Base-by-base conservation (phyloP, 257 asterid genomes). In the Prunella vulgaris region DNA sequence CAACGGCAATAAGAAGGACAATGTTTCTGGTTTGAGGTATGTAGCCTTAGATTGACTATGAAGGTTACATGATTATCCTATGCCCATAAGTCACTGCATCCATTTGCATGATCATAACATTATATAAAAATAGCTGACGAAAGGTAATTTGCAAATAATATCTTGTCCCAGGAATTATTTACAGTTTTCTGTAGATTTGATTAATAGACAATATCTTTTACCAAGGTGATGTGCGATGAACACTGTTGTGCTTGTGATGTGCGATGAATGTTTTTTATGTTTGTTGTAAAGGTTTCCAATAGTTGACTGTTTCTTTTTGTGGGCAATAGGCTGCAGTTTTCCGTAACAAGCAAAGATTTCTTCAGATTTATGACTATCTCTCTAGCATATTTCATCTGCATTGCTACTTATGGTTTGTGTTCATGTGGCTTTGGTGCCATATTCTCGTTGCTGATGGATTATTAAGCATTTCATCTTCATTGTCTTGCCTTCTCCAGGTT, bases 1-100 rank as follows among this genome's bases (percentile, higher is more conserved):
- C 42, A 59, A 27, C 61, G 79, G 40, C 53, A 80, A 44, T 68
- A 79, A 75, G 49, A 79, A 75, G 68, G 78, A 78, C 56, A 78
- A 71, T 12, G 42, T 52, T 72, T 64, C 77, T 56, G 79, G 77
- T 62, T 75, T 74, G 66, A 88, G 97, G 95, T 90, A 86, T 70
- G 24, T 49, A 20, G 15, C 46, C 42, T 64, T 53, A 32, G 61
- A 22, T 21, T 32, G 10, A 46, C 8, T 73, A 32, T 62, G 30
- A n/a, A 69, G 37, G 42, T 62, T 18, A 60, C 22, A 13, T 24
- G 35, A 63, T 60, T 37, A 10, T 20, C 15, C n/a, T 53, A 69
- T 74, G 53, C 53, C 1, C 9, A 14, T 14, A 27, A 40, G 20
- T 46, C 53, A 32, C 17, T 30, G 56, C 59, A 42, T 68, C 33